Evolutionary conservation across 768 basidiomycete genomes (phyloP).

Genomic region (Tricholoma saponaceum): DNA sequence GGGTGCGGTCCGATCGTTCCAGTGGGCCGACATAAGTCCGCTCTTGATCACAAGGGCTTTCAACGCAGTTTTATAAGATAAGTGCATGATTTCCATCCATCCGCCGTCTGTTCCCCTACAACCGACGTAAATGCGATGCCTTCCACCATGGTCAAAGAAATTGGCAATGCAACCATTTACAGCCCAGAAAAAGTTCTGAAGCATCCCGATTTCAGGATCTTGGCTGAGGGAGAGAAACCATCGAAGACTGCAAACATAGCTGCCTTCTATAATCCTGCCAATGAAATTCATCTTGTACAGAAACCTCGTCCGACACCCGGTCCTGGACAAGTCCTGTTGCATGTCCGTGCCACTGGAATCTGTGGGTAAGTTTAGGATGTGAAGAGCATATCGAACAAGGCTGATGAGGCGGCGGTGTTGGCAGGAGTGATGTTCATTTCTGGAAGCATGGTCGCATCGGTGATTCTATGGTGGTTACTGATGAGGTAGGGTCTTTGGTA

Average conservation of each 20-base stretch:
- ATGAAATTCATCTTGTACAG: conserved; percentile 65
- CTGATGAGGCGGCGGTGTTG: neutral
- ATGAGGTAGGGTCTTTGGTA: conserved; percentile 39
- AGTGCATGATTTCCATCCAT: too few relatives aligned
- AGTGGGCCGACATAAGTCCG: neutral
- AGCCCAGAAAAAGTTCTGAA: conserved; percentile 53
- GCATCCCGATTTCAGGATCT: conserved; percentile 50
- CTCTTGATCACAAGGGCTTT: neutral
- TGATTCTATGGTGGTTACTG: conserved; percentile 66
- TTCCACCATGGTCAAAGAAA: conserved; percentile 24
- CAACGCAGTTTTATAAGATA: too few relatives aligned
- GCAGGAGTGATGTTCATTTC: conserved; percentile 69
- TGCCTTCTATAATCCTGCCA: conserved; percentile 59
- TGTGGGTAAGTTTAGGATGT: conserved; percentile 46
- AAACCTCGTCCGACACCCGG: conserved; percentile 59
- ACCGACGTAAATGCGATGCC: conserved; percentile 12
- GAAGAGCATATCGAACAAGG: neutral
- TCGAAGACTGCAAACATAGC: conserved; percentile 49
- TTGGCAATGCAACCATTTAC: conserved; percentile 43
- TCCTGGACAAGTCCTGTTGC: conserved; percentile 61
- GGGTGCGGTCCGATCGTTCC: neutral
- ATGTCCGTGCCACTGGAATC: conserved; percentile 66
- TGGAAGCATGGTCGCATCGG: conserved; percentile 70
- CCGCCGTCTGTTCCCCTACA: neutral
- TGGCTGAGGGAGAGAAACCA: conserved; percentile 47